Evolutionary conservation across 345 rosid species (phyloP).

Genomic region (Hirschfeldia incana): DNA sequence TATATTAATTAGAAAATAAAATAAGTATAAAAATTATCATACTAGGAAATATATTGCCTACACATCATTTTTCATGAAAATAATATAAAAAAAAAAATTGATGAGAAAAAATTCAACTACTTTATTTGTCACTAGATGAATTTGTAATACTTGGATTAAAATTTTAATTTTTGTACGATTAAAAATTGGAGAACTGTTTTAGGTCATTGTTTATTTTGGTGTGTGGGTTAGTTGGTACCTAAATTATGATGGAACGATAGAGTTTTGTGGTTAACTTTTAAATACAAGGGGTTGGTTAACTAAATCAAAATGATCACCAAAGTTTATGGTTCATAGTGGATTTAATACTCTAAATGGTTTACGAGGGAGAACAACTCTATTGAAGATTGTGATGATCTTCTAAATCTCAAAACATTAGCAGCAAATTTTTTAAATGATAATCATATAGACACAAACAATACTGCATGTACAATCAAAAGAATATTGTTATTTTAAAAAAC

Average conservation of each 20-base stretch:
- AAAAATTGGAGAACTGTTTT: background rate
- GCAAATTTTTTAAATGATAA: background rate
- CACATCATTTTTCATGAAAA: too few relatives aligned
- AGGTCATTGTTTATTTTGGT: background rate
- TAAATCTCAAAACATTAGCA: background rate
- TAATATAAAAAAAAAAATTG: too few relatives aligned
- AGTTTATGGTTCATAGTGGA: background rate
- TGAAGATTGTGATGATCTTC: background rate
- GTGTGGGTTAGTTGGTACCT: background rate
- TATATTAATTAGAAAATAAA: too few relatives aligned
- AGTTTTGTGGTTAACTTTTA: conserved; percentile 8
- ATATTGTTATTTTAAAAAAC: too few relatives aligned
- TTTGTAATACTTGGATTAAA: background rate
- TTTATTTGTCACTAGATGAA: background rate
- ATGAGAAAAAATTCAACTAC: background rate
- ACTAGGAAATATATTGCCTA: too few relatives aligned
- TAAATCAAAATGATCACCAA: background rate
- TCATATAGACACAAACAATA: too few relatives aligned
- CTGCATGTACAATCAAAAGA: too few relatives aligned
- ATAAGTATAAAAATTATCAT: too few relatives aligned
- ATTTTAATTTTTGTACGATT: background rate
- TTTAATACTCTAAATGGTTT: background rate
- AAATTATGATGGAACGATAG: background rate
- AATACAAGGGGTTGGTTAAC: conserved; percentile 1
- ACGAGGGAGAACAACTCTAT: background rate